A percentile compares a stretch with the other conserved stretches of the same genome.
These are phyloP conservation scores for Aspergillus uvarum DNA, from an alignment of 2,329 filamentous ascomycete species.

Conservation along the genomic window DNA sequence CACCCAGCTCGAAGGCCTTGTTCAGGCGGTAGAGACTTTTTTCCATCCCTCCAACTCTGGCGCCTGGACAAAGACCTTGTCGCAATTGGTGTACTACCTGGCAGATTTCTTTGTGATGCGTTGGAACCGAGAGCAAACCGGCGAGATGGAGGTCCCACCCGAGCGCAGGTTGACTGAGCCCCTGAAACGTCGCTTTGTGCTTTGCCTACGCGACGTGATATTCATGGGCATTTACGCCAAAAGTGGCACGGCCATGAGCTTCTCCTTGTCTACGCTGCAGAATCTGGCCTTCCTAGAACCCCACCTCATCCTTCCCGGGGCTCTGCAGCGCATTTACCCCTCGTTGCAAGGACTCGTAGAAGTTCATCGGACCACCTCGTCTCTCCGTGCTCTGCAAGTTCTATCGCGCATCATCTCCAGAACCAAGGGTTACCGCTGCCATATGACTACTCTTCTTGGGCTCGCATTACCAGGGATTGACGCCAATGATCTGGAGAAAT, in stretches of 20 bases:
- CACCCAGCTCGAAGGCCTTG: slow-evolving; percentile 80
- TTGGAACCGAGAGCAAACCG: slow-evolving; percentile 93
- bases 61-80: slow-evolving; percentile 82
- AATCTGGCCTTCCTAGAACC: slow-evolving; percentile 88
- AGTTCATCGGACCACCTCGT: slow-evolving; percentile 93
- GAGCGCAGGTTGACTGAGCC: slow-evolving; percentile 76
- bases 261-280: slow-evolving; percentile 86
- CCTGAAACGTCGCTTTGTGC: slow-evolving; percentile 85
- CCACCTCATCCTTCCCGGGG: slow-evolving; percentile 85
- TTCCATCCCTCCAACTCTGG: slow-evolving; percentile 98
- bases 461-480: slow-evolving; percentile 93
- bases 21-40: slow-evolving; percentile 96
- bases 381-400: slow-evolving; percentile 86
- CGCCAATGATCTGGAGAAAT: slow-evolving; percentile 96
- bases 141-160: slow-evolving; percentile 81
- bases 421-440: slow-evolving; percentile 93
- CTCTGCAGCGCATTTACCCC: slow-evolving; percentile 92
- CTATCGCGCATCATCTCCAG: slow-evolving; percentile 87
- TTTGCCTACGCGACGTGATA: slow-evolving; percentile 84
- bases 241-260: slow-evolving; percentile 85
- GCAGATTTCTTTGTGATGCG: slow-evolving; percentile 96
- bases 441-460: slow-evolving; percentile 90
- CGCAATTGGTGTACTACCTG: slow-evolving; percentile 87
- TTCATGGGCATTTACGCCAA: slow-evolving; percentile 99
- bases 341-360: slow-evolving; percentile 95